phyloP scores from a whole-genome alignment of 805 yeast species.

The Wickerhamomyces canadensis region DNA sequence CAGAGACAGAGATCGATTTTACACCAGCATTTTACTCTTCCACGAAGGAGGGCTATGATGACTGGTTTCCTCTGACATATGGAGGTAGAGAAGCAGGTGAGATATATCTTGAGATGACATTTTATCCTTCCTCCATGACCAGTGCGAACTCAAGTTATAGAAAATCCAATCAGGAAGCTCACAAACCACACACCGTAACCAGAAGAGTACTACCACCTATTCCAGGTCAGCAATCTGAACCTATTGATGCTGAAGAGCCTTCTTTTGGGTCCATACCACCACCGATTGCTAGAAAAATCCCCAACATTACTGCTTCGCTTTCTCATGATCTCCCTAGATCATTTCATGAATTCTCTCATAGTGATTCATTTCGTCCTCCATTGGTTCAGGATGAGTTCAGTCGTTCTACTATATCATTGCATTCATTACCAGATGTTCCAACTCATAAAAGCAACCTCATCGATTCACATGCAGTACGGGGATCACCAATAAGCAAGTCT shows the following conservation, averaged over 20 bases:
- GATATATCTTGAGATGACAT: conserved; percentile 86
- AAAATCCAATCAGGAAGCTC: conserved; percentile 5
- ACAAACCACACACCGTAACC: too few relatives aligned
- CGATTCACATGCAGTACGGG: too few relatives aligned
- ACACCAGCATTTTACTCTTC: conserved; percentile 63
- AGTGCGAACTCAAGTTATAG: conserved; percentile 3
- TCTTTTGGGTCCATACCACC: conserved; percentile 13
- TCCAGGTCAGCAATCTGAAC: conserved; percentile 19
- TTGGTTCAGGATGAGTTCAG: not conserved
- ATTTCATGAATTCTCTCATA: not conserved
- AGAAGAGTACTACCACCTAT: conserved; percentile 25
- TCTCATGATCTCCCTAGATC: not conserved
- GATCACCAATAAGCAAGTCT: conserved; percentile 3
- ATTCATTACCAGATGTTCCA: conserved; percentile 22
- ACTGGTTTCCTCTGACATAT: conserved; percentile 71
- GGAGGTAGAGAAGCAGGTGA: conserved; percentile 80
- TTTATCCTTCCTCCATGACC: conserved; percentile 49
- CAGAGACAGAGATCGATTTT: conserved; percentile 75
- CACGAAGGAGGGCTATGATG: conserved; percentile 72
- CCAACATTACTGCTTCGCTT: conserved; percentile 2
- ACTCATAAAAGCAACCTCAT: conserved; percentile 4
- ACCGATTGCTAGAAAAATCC: conserved; percentile 17
- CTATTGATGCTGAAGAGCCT: not conserved
- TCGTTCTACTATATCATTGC: conserved; percentile 10
- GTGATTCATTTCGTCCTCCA: conserved; percentile 2